These are phyloP conservation scores for Phytophthora sansomeana DNA, from an alignment of 352 stramenopile species.

Conservation along the genomic window DNA sequence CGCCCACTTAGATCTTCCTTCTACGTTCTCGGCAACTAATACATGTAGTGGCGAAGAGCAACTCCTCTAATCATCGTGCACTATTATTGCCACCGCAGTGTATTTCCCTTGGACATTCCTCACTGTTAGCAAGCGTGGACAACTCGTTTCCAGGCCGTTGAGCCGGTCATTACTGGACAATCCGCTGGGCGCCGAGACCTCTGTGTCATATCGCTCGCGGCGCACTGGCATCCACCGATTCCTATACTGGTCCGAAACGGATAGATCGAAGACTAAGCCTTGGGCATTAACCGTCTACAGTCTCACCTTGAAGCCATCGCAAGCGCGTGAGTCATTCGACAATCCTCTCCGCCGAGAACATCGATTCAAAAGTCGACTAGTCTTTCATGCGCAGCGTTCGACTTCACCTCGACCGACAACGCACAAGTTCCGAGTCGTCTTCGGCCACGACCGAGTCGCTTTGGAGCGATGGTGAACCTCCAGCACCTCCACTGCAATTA, in stretches of 20 bases:
- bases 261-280: neutral
- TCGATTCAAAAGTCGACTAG: neutral
- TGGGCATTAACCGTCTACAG: neutral
- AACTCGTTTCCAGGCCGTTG: neutral
- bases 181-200: no score
- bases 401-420: constrained; percentile 13
- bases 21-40: no score
- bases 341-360: constrained; percentile 3
- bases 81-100: no score
- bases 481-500: constrained; percentile 21
- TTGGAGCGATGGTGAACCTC: constrained; percentile 27
- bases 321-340: constrained; percentile 17
- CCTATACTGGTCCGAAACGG: neutral
- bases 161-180: neutral
- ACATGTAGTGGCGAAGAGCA: no score
- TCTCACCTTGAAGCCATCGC: neutral
- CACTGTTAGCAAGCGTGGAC: neutral
- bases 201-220: no score
- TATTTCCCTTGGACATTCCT: no score
- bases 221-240: neutral
- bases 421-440: constrained; percentile 5
- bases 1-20: no score
- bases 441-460: constrained; percentile 12
- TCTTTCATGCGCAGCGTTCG: constrained; percentile 20
- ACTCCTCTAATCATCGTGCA: no score